These are phyloP conservation scores for Ascochyta rabiei DNA, from an alignment of 2,329 filamentous ascomycete species.

Conservation along the genomic window DNA sequence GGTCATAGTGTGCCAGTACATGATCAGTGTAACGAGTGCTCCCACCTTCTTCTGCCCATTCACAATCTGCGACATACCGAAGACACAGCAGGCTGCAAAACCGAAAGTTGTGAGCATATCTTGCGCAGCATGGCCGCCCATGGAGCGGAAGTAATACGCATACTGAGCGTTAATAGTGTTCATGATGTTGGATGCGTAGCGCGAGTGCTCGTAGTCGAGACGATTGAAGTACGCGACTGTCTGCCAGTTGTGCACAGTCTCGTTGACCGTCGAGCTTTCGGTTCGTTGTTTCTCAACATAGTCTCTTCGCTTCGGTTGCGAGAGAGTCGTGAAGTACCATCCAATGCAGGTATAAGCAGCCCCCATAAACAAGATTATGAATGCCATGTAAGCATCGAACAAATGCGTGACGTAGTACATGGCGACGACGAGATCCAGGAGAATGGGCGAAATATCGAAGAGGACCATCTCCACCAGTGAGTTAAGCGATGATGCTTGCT, in stretches of 20 bases:
- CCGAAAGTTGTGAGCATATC: slow-evolving; percentile 57
- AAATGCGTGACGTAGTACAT: slow-evolving; percentile 65
- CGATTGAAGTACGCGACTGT: slow-evolving; percentile 67
- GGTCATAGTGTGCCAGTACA: slow-evolving; percentile 64
- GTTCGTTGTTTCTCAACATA: slow-evolving; percentile 55
- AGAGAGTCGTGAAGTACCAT: slow-evolving; percentile 52
- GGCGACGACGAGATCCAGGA: slow-evolving; percentile 66
- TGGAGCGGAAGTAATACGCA: slow-evolving; percentile 39
- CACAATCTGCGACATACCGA: slow-evolving; percentile 61
- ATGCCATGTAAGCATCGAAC: slow-evolving; percentile 62
- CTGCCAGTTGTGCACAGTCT: slow-evolving; percentile 65
- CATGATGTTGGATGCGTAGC: slow-evolving; percentile 53
- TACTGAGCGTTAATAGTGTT: slow-evolving; percentile 46
- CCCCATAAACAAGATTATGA: slow-evolving; percentile 47
- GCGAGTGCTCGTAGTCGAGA: slow-evolving; percentile 58
- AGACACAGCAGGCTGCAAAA: slow-evolving; percentile 56
- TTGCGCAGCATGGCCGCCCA: slow-evolving; percentile 50
- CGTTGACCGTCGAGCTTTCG: slow-evolving; percentile 61
- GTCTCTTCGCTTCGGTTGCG: slow-evolving; percentile 47
- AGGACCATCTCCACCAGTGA: slow-evolving; percentile 64
- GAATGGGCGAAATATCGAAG: slow-evolving; percentile 66
- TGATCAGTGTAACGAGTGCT: slow-evolving; percentile 67
- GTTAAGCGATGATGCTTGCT: slow-evolving; percentile 66
- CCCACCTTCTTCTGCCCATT: slow-evolving; percentile 59
- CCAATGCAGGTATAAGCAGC: slow-evolving; percentile 60